phyloP scores from a whole-genome alignment of 2,329 filamentous ascomycete species.

The Penicillium polonicum region DNA sequence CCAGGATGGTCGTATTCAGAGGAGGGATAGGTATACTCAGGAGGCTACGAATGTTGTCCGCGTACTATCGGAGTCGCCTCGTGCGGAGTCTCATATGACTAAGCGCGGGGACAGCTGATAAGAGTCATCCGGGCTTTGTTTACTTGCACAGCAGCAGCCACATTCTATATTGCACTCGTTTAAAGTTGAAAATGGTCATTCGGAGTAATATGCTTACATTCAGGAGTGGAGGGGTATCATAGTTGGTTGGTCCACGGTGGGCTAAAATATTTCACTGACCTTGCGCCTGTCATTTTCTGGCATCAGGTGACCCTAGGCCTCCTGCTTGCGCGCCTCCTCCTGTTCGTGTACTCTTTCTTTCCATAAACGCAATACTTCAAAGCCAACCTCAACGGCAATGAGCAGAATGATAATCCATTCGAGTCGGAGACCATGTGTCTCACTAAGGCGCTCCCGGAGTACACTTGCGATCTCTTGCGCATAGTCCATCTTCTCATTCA shows the following conservation, averaged over 20 bases:
- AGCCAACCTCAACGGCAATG: constrained; percentile 87
- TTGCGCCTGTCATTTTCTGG: not conserved
- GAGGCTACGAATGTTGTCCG: not conserved
- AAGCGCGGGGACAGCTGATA: constrained; percentile 7
- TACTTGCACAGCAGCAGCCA: not conserved
- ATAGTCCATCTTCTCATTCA: constrained; percentile 98
- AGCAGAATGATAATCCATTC: constrained; percentile 96
- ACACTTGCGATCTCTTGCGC: constrained; percentile 92
- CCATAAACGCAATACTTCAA: constrained; percentile 75
- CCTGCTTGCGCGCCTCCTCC: constrained; percentile 18
- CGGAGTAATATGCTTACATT: not conserved
- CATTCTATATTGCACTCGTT: not conserved
- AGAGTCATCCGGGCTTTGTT: not conserved
- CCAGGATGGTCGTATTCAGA: not conserved
- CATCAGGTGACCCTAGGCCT: not conserved
- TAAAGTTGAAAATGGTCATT: not conserved
- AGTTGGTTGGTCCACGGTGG: not conserved
- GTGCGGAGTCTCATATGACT: constrained; percentile 7
- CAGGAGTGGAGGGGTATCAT: constrained; percentile 21
- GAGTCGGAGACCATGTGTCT: constrained; percentile 81
- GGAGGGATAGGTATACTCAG: not conserved
- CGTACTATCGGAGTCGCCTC: not conserved
- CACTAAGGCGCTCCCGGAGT: constrained; percentile 80
- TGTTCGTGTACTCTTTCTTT: constrained; percentile 56
- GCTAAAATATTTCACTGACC: not conserved